Percentiles rank a stretch among this genome's conserved stretches.
Evolutionary conservation across 176 grass and related monocot species (phyloP).

Genomic region (Oryza punctata): DNA sequence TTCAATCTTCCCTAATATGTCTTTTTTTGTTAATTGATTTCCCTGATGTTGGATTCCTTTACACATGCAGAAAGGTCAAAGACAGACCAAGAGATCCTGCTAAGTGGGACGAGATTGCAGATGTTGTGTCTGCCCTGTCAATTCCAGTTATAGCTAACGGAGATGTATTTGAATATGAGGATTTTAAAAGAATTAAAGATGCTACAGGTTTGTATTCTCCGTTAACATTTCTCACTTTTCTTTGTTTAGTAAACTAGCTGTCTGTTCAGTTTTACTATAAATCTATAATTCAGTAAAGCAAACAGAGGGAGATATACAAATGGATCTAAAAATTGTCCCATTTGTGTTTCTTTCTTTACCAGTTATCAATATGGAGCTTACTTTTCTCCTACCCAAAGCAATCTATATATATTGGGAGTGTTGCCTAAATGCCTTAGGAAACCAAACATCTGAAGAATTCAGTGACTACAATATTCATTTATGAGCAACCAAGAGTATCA

Average conservation of each 20-base stretch:
- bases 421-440: neutral
- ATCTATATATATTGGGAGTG: neutral
- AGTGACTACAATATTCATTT: slow-evolving; percentile 2
- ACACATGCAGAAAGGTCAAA: slow-evolving; percentile 78
- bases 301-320: slow-evolving; percentile 21
- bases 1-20: neutral
- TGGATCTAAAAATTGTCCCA: neutral
- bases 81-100: slow-evolving; percentile 92
- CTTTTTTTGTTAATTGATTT: slow-evolving; percentile 11
- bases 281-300: neutral
- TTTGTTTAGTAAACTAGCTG: neutral
- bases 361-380: slow-evolving; percentile 1
- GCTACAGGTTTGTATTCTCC: slow-evolving; percentile 60
- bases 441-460: slow-evolving; percentile 4
- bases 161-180: slow-evolving; percentile 90
- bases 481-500: slow-evolving; percentile 15
- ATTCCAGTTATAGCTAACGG: slow-evolving; percentile 99
- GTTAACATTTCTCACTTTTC: slow-evolving; percentile 13
- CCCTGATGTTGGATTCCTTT: neutral
- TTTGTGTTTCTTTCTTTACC: slow-evolving; percentile 13
- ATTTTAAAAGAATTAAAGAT: slow-evolving; percentile 85
- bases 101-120: slow-evolving; percentile 92
- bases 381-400: neutral
- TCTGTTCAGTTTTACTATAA: neutral
- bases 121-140: slow-evolving; percentile 84